A percentile compares a stretch with the other conserved stretches of the same genome.
Evolutionary conservation across 148 eudicot species (phyloP).

Genomic region (Chenopodium berlandieri): DNA sequence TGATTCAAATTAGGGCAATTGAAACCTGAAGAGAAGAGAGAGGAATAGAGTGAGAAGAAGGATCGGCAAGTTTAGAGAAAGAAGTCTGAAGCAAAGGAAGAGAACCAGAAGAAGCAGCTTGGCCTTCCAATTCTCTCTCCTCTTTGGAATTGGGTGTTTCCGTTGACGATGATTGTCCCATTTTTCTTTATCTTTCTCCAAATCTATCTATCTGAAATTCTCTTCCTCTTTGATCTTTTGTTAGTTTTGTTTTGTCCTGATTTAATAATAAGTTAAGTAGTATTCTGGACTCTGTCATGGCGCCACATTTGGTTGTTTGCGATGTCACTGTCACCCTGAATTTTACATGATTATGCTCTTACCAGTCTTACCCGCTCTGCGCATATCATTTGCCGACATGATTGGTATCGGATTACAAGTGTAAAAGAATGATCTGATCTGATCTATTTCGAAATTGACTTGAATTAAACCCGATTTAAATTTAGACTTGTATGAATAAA

Average conservation of each 20-base stretch:
- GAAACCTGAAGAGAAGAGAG: conserved; percentile 60
- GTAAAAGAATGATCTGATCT: too few species aligned
- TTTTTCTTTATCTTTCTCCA: conserved; percentile 10
- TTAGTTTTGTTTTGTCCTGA: not conserved
- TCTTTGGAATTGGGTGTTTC: conserved; percentile 43
- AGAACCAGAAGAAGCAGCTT: conserved; percentile 69
- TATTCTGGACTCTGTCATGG: not conserved
- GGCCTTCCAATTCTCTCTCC: conserved; percentile 57
- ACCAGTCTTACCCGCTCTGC: too few species aligned
- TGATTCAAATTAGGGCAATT: too few species aligned
- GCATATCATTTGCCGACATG: too few species aligned
- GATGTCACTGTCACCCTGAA: not conserved
- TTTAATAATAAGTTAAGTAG: not conserved
- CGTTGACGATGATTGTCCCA: conserved; percentile 64
- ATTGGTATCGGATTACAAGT: too few species aligned
- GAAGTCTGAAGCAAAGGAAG: conserved; percentile 61
- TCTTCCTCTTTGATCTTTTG: not conserved
- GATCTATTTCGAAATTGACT: too few species aligned
- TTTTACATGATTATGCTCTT: too few species aligned
- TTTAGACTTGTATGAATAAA: too few species aligned
- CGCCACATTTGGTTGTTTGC: not conserved
- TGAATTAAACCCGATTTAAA: too few species aligned
- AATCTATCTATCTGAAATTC: not conserved
- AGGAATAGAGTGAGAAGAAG: conserved; percentile 44
- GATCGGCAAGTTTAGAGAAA: conserved; percentile 56